Base-by-base conservation (phyloP, 805 yeast genomes). In the Candida sanyiensis region DNA sequence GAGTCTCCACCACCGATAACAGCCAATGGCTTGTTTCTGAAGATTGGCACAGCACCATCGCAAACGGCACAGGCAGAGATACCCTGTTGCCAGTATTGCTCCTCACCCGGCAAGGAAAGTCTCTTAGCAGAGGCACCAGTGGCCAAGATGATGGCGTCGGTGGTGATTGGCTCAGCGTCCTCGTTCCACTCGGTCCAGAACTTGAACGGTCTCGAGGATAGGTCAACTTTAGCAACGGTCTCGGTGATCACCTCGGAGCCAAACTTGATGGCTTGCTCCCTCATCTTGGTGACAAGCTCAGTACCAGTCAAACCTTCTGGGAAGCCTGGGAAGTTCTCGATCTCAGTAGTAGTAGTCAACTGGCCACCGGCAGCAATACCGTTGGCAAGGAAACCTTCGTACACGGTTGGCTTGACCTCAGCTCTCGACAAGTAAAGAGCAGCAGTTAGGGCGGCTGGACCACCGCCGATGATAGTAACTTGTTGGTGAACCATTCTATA, bases 281-380 rank as follows among this genome's bases (percentile, higher is more conserved):
- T 82, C 98, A 93, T 93, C 59, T 76, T 74, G 50, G 89, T 97
- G 94, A 94, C 94, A 54, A 93, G 75, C 42, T 73, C 82, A 25
- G 86, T 61, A 46, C 99, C 99, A 38, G 79, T 75, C 56, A 93
- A 73, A 9, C 95, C 98, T 37, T 79, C 75, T 40, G 98, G 97
- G 77, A 93, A 93, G 41, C 99, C 99, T 28, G 99, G 98, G 75
- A 90, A 93, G 73, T 93, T 93, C 67, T 93, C 99, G 54, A 93
- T 83, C 52, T 93, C 98, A 13, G 99, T 93, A 49, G 99, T 93
- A 54, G 99, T 93, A 49, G 99, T 93, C 55, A 93, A 74, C 69
- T 93, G 99, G 45, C 98, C 98, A 56, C 98, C 98, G 20, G 98
- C 96, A 38, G 98, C 98, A 52, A 90, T 75, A 52, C 98, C 98